Base-by-base conservation (phyloP, 768 basidiomycete genomes). In the Auricularia cornea region DNA sequence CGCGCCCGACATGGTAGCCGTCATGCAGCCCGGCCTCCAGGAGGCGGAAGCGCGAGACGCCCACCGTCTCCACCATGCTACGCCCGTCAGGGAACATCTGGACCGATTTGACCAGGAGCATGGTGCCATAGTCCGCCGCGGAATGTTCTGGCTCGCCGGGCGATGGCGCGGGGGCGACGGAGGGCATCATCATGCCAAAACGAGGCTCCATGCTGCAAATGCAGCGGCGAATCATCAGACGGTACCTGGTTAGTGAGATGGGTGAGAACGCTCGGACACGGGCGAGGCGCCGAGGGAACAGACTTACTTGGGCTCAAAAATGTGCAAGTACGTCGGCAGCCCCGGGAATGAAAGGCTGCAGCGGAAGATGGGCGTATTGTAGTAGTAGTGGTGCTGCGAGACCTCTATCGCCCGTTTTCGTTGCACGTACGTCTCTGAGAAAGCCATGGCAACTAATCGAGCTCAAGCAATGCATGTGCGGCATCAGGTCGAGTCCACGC, bases 151-250 rank as follows among this genome's bases (percentile, higher is more conserved):
- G 65, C 1, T 10, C 35, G 16, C 80, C 59, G 69, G 75, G 74
- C 65, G 64, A 26, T 56, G 26, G 69, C 61, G 65, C 67, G 12
- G 64, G 44, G 29, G 69, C 65, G 8, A 71, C 72, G 3, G 83
- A 79, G 16, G 90, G 87, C 77, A 96, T 87, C 70, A 97, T 83
- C 92, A 98, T 98, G 40, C 96, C 96, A 74, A 98, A 97, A 28
- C 81, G 79, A n/a, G 91, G 91, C 51, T 77, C 77, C 3, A 83
- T 78, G 18, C 82, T 84, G 69, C 92, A 88, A 63, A 98, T 86
- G 72, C 90, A 94, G n/a, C 96, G 86, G 28, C 96, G 89, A 61
- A 98, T 87, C 96, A 98, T 98, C 60, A 98, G 81, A 6, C 96
- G 88, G 73, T 98, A 95, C 69, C 87, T 87, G 35, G 35, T 38